phyloP scores from a whole-genome alignment of 371 early-diverging fungal genomes.

The Syncephalastrum contaminatum region DNA sequence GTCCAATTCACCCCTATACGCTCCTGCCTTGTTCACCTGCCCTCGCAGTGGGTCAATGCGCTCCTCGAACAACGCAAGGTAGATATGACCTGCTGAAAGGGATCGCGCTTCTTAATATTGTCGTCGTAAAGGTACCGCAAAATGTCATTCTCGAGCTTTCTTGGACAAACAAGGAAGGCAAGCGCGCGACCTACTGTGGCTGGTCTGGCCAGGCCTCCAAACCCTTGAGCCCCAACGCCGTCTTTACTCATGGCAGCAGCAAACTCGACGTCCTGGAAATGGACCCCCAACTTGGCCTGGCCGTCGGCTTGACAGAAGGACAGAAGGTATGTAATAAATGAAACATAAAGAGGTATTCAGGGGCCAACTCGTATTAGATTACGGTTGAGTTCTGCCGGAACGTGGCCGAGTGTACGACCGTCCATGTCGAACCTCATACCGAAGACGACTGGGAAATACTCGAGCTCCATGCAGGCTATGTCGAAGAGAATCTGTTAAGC shows the following conservation, averaged over 20 bases:
- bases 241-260: slow-evolving; percentile 41
- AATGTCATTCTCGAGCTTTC: slow-evolving; percentile 63
- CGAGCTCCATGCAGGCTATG: slow-evolving; percentile 77
- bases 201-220: slow-evolving; percentile 72
- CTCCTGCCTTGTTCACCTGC: slow-evolving; percentile 67
- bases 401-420: slow-evolving; percentile 58
- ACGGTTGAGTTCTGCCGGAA: slow-evolving; percentile 62
- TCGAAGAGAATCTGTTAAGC: slow-evolving; percentile 76
- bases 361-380: slow-evolving; percentile 41
- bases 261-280: slow-evolving; percentile 66
- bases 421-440: slow-evolving; percentile 76
- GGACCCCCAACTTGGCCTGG: slow-evolving; percentile 68
- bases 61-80: slow-evolving; percentile 69
- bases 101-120: slow-evolving; percentile 23
- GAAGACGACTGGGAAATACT: slow-evolving; percentile 90
- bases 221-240: slow-evolving; percentile 35
- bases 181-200: slow-evolving; percentile 56
- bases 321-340: slow-evolving; percentile 52
- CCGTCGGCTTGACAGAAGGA: slow-evolving; percentile 65
- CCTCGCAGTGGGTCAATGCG: slow-evolving; percentile 61
- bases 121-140: slow-evolving; percentile 47
- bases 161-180: slow-evolving; percentile 43
- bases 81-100: slow-evolving; percentile 15
- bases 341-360: not conserved
- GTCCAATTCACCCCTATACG: slow-evolving; percentile 57